phyloP scores from a whole-genome alignment of 768 basidiomycete species.

The Psilocybe tampanensis region DNA sequence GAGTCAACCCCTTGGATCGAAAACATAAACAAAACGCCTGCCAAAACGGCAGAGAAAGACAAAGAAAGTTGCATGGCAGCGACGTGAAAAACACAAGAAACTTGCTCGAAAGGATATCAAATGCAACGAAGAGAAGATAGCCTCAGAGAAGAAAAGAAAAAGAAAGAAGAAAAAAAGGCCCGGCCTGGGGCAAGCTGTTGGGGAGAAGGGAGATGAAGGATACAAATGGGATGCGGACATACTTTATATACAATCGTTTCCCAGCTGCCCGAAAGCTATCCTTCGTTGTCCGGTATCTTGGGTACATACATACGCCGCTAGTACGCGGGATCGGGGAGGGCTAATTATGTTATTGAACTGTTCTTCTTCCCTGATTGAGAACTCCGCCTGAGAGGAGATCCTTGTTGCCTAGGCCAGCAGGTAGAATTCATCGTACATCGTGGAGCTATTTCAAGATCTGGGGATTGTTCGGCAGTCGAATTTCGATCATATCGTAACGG shows the following conservation, averaged over 20 bases:
- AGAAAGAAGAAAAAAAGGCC: constrained; percentile 25
- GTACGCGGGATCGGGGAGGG: not conserved
- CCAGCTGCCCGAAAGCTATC: not conserved
- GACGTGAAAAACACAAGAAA: constrained; percentile 11
- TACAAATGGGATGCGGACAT: not conserved
- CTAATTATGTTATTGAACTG: not conserved
- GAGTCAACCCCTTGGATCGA: constrained; percentile 43
- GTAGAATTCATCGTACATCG: not conserved
- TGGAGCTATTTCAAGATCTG: not conserved
- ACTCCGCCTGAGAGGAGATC: not conserved
- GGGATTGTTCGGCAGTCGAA: not conserved
- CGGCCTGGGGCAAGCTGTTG: constrained; percentile 21
- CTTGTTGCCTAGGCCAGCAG: not conserved
- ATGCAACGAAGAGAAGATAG: constrained; percentile 18
- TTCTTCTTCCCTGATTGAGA: not conserved
- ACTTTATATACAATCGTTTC: constrained; percentile 9
- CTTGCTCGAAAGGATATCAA: not conserved
- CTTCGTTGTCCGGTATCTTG: not conserved
- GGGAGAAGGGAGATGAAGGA: constrained; percentile 14
- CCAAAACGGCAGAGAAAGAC: constrained; percentile 53
- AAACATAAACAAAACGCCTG: constrained; percentile 48
- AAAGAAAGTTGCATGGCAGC: constrained; percentile 57
- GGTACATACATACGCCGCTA: too few species aligned
- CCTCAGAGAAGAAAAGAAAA: constrained; percentile 25
- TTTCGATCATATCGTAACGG: not conserved